Evolutionary conservation across 495 filamentous ascomycete species (phyloP), one percentile per base, ranked within the genome.

Genomic region (Staphylotrichum longicolle): DNA sequence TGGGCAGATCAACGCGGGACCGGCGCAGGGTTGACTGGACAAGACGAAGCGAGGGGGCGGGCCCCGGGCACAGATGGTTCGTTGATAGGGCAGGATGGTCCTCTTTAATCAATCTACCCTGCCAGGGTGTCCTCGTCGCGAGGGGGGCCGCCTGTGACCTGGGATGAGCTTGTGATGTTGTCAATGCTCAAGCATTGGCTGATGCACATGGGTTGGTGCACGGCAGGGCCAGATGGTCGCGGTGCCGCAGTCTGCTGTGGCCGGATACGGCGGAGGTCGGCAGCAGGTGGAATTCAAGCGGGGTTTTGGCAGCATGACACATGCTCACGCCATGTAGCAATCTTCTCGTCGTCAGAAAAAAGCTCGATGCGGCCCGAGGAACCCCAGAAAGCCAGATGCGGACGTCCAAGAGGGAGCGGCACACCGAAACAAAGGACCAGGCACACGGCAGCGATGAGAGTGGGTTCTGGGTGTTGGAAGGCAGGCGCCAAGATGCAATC

Each of bases 221-320:
- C 30, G 48, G 51, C 35, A 53, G 51, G 37, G 5, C 37, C 10
- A 7, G 37, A 39, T 6, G 6, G 10, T 6, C 37, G 20, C 20
- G 20, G 20, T 27, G 20, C 10, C 37, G 37, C 15, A 37, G 55
- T 34, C 15, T 20, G 6, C 33, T 15, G 50, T 32, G 35, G 37
- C 62, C 62, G 62, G 62, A 64, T 64, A 35, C 49, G 37, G 62
- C 62, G 62, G 41, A 47, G 54, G 55, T 58, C 30, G 33, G 55
- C 33, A 48, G 44, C 14, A 6, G 42, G 35, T 12, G 30, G 54
- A 33, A 49, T 7, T 61, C 10, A 41, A 52, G 59, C 45, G 59
- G 59, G 51, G 59, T 27, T 44, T 33, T 30, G 33, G 35, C 42
- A 14, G 44, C 30, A 55, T 55, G 59, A 61, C 59, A 48, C 50